Base-by-base conservation (phyloP, 1,284 basidiomycete species). In the Fistulinella staudtii region DNA sequence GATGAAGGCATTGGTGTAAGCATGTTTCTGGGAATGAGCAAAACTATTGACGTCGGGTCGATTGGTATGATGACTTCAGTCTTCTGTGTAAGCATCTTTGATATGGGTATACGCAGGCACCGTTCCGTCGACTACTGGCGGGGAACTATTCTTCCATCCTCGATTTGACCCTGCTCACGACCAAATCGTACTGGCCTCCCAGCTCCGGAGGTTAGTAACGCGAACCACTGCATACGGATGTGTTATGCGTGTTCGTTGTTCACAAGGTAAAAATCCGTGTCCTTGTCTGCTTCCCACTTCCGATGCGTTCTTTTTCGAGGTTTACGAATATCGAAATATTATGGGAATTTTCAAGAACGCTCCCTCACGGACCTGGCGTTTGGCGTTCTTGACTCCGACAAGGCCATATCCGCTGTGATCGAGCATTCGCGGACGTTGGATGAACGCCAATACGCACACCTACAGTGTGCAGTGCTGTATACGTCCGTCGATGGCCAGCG, bases 401-500 rank as follows among this genome's bases (percentile, higher is more conserved):
- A 89, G 59, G 76, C 91, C 0, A 73, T 97, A 39, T 79, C 81
- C 5, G 81, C 85, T 5, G 57, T 74, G 4, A 67, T 88, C 5
- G 75, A 79, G 45, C 79, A 89, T 70, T 69, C 85, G 58, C 71
- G 83, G 65, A 61, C 69, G 54, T 74, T 99, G 11, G 82, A 89
- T 58, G 80, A 89, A 30, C 80, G 88, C 35, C 75, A 80, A 49
- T 85, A 89, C 50, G 90, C 87, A 0, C 85, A 85, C 61, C 68
- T 99, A 41, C 96, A 99, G 65, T 86, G 82, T n/a, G 96, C 96
- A 0, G 74, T 91, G 1, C 71, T 99, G 24, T 94, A 99, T 62
- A 99, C 96, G 2, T 85, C 82, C 2, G 65, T 77, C 1, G 68
- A 71, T 5, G 96, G 96, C 5, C 76, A 91, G 61, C 76, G 96